phyloP scores from a whole-genome alignment of 768 basidiomycete genomes.

The Sporobolomyces roseus region DNA sequence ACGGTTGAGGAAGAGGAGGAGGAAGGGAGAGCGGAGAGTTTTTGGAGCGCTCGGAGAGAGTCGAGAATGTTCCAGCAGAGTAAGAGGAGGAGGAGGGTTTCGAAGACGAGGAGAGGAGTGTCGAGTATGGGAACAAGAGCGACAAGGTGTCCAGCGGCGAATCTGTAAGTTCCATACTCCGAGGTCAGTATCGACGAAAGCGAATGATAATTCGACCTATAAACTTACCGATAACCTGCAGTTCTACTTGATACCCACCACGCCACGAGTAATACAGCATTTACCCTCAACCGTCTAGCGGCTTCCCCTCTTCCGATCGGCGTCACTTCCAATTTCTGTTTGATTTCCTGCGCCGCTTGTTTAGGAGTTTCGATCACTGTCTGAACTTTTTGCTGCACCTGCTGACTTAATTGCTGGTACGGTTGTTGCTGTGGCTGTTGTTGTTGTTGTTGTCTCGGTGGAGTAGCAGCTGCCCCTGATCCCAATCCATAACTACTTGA shows the following conservation, averaged over 20 bases:
- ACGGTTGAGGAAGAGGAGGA: background rate
- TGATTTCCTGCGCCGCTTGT: constrained; percentile 18
- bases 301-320: constrained; percentile 36
- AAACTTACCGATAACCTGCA: constrained; percentile 15
- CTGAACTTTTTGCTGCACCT: constrained; percentile 9
- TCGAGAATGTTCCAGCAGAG: constrained; percentile 40
- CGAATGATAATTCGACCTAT: background rate
- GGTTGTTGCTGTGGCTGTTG: background rate
- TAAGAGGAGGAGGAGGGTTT: constrained; percentile 30
- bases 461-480: constrained; percentile 4
- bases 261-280: constrained; percentile 29
- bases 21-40: constrained; percentile 33
- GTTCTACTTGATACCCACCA: constrained; percentile 37
- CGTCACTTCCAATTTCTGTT: constrained; percentile 22
- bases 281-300: constrained; percentile 29
- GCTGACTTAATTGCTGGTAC: background rate
- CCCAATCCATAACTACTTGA: constrained; percentile 14
- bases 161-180: too few relatives aligned
- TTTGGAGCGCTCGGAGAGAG: constrained; percentile 25
- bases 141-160: constrained; percentile 31
- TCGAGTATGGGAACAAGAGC: constrained; percentile 24
- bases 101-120: constrained; percentile 30
- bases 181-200: background rate
- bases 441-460: background rate
- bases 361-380: background rate